These are phyloP conservation scores for Oenanthe javanica DNA, from an alignment of 140 eudicot genomes.

Conservation along the genomic window DNA sequence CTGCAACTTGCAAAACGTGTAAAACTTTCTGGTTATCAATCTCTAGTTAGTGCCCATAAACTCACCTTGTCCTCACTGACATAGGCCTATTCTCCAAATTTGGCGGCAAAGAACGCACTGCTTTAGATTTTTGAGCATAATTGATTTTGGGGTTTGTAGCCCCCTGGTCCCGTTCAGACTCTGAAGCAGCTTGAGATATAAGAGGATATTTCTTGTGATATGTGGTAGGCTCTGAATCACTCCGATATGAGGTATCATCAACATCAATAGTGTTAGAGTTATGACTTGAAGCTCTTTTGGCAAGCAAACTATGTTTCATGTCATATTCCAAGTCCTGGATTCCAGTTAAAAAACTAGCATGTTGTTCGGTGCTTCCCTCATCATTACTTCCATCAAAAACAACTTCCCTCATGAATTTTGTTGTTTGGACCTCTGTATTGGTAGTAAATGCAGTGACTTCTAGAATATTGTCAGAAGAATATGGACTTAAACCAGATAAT, in stretches of 20 bases:
- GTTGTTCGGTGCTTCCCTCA: constrained; percentile 24
- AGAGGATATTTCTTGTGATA: constrained; percentile 19
- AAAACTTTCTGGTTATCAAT: constrained; percentile 10
- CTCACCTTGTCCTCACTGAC: constrained; percentile 50
- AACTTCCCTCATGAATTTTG: constrained; percentile 14
- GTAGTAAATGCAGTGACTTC: constrained; percentile 6
- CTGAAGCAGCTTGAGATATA: constrained; percentile 17
- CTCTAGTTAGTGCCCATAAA: constrained; percentile 18
- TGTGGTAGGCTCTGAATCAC: constrained; percentile 1
- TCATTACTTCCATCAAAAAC: constrained; percentile 41
- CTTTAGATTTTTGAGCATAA: constrained; percentile 12
- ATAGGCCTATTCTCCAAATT: constrained; percentile 35
- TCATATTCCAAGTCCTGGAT: constrained; percentile 6
- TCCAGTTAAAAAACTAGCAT: background rate
- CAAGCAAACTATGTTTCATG: background rate
- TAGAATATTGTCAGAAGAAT: constrained; percentile 24
- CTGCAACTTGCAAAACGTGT: constrained; percentile 14
- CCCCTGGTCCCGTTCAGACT: constrained; percentile 4
- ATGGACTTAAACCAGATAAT: constrained; percentile 21
- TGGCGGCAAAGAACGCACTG: constrained; percentile 14
- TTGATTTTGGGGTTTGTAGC: constrained; percentile 10
- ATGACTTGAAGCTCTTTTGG: constrained; percentile 8
- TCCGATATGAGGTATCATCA: constrained; percentile 10
- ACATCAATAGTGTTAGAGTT: constrained; percentile 3
- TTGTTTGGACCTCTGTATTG: constrained; percentile 14